Base-by-base conservation (phyloP, 2,329 filamentous ascomycete genomes). In the Daldinia sp. region DNA sequence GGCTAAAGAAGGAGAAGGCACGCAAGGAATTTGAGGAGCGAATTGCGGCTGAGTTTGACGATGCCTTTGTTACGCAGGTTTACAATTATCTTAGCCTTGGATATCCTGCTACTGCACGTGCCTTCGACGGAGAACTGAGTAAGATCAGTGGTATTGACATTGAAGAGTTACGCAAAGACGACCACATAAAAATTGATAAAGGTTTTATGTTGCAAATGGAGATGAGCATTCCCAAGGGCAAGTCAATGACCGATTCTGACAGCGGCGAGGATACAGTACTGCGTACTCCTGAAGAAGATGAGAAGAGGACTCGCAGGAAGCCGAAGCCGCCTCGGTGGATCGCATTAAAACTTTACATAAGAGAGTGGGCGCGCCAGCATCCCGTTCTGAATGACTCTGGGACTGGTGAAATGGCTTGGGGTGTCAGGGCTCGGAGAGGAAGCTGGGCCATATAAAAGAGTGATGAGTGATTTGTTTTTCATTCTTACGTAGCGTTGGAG, bases 71-170 rank as follows among this genome's bases (percentile, higher is more conserved):
- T 63, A 97, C 94, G 0, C 95, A 98, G 80, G 94, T 98, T 6
- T 98, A 97, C 85, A 98, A 98, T 79, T 98, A 98, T 79, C 86
- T 98, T 15, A 97, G 93, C 0, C 86, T 98, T 4, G 95, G 95
- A 4, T 98, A 98, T 79, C 94, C 95, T 2, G 90, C 93, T 37
- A 89, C 94, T 75, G 95, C 94, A 10, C 89, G 91, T 23, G 87
- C 88, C 41, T 98, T 93, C 76, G 95, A 98, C 76, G 87, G 90
- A 10, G 95, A 98, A 82, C 84, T 98, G 20, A 89, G 90, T 73
- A 93, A 92, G 77, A 97, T 98, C 63, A 92, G 90, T 35, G 85
- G 87, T 9, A 89, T 97, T 6, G 78, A 87, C 0, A 77, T 95
- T 6, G 83, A 86, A 2, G 91, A 94, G 61, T 85, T 98, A 51